Conservation (phyloP, 2,329 filamentous ascomycete genomes). For the Helotiales sp. region DNA sequence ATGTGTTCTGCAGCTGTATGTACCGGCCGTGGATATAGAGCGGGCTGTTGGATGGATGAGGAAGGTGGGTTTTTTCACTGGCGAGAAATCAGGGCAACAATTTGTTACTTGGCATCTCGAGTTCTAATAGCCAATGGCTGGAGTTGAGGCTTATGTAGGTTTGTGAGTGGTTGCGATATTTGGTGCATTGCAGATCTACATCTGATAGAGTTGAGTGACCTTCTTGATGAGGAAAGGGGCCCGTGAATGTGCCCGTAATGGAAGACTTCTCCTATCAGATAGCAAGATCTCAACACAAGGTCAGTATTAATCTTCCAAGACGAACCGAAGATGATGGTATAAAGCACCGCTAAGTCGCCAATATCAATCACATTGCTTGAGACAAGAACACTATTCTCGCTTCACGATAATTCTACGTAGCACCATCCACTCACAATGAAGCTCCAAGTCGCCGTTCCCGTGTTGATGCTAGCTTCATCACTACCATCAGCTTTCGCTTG, state of each 20-base stretch:
- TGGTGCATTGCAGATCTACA: not conserved
- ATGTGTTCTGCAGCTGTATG: not conserved
- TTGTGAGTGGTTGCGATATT: not conserved
- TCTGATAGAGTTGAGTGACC: not conserved
- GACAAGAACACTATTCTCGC: not conserved
- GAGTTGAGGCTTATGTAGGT: not conserved
- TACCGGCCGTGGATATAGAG: not conserved
- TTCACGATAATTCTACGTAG: not conserved
- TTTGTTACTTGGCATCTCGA: too few relatives aligned
- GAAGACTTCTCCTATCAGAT: not conserved
- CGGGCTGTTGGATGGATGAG: not conserved
- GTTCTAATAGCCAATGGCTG: too few relatives aligned
- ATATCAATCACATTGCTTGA: not conserved
- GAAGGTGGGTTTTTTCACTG: not conserved
- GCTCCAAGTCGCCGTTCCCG: not conserved
- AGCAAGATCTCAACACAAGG: not conserved
- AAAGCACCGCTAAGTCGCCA: not conserved
- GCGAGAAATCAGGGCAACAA: not conserved
- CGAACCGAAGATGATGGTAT: too few relatives aligned
- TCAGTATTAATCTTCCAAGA: too few relatives aligned
- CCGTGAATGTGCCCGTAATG: not conserved
- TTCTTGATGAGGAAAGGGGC: not conserved
- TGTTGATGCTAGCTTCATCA: not conserved
- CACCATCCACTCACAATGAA: not conserved
- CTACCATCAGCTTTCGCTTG: slow-evolving; percentile 20